Evolutionary conservation across 2,329 filamentous ascomycete genomes (phyloP).

Genomic region (Monosporascus sp.): DNA sequence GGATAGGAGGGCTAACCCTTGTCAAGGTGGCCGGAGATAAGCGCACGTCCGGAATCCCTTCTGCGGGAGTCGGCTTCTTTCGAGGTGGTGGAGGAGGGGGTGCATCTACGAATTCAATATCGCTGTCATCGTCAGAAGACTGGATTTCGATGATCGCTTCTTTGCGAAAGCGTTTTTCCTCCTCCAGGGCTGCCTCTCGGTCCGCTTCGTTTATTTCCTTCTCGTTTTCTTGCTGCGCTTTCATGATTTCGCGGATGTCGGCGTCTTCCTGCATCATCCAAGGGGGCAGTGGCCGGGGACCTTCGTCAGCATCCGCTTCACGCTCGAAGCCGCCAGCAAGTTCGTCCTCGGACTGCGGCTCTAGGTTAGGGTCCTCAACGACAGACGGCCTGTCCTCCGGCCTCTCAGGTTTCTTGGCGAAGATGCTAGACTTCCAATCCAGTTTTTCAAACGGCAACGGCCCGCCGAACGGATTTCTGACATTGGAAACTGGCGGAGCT

Average conservation of each 20-base stretch:
- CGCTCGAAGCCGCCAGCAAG: slow-evolving; percentile 33
- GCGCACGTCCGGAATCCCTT: slow-evolving; percentile 3
- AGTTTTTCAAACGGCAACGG: slow-evolving; percentile 89
- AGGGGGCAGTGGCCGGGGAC: slow-evolving; percentile 62
- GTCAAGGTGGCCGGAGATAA: slow-evolving; percentile 17
- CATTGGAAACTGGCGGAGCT: slow-evolving; percentile 40
- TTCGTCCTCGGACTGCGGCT: slow-evolving; percentile 13
- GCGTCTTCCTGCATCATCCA: slow-evolving; percentile 61
- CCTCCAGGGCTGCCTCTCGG: slow-evolving; percentile 50
- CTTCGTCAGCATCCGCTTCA: slow-evolving; percentile 31
- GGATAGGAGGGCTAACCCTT: slow-evolving; percentile 13
- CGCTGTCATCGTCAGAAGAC: slow-evolving; percentile 54
- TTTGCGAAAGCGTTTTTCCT: slow-evolving; percentile 40
- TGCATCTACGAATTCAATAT: slow-evolving; percentile 52
- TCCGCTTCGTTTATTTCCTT: slow-evolving; percentile 61
- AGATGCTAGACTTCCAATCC: slow-evolving; percentile 60
- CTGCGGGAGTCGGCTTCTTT: slow-evolving; percentile 14
- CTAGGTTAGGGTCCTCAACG: slow-evolving; percentile 6
- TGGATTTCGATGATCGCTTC: slow-evolving; percentile 57
- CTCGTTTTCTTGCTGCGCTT: slow-evolving; percentile 52
- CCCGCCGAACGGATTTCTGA: slow-evolving; percentile 64
- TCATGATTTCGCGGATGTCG: slow-evolving; percentile 61
- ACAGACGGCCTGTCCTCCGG: slow-evolving; percentile 15
- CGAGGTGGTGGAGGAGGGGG: slow-evolving; percentile 33
- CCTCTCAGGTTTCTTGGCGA: slow-evolving; percentile 36